phyloP scores from a whole-genome alignment of 1,139 yeast genomes.

The Meyerozyma smithsonii region DNA sequence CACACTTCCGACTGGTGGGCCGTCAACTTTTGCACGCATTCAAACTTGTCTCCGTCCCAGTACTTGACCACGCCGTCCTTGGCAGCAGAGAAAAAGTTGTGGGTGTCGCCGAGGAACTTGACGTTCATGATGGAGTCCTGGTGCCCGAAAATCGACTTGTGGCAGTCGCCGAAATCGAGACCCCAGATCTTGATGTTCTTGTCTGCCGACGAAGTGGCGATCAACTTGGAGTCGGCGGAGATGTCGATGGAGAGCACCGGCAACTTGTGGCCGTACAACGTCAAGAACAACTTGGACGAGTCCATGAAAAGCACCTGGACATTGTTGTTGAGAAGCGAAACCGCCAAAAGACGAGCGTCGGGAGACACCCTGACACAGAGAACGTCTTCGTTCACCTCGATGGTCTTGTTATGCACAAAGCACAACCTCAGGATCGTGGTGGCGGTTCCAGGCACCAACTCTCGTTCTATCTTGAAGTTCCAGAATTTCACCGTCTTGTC shows the following conservation, averaged over 20 bases:
- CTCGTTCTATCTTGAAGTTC: constrained; percentile 70
- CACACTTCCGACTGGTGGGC: constrained; percentile 94
- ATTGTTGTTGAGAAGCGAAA: constrained; percentile 83
- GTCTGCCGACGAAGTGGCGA: constrained; percentile 93
- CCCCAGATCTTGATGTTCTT: constrained; percentile 98
- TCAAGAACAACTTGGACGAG: constrained; percentile 77
- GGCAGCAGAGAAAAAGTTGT: constrained; percentile 84
- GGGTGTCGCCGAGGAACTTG: constrained; percentile 74
- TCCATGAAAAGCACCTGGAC: constrained; percentile 90
- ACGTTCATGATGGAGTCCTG: constrained; percentile 93
- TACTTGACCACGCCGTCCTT: constrained; percentile 88
- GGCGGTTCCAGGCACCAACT: constrained; percentile 64
- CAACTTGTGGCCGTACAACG: constrained; percentile 91
- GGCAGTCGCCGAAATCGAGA: constrained; percentile 97
- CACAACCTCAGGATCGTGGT: constrained; percentile 50
- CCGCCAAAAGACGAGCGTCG: constrained; percentile 71
- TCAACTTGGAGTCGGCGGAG: constrained; percentile 77
- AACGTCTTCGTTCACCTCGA: constrained; percentile 84
- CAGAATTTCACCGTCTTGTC: constrained; percentile 89
- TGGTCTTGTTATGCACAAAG: constrained; percentile 68
- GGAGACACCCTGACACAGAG: constrained; percentile 80
- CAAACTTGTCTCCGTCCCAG: constrained; percentile 98
- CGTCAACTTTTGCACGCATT: constrained; percentile 79
- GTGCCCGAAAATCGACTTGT: constrained; percentile 91
- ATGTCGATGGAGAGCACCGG: constrained; percentile 91